Evolutionary conservation across 2,329 filamentous ascomycete species (phyloP), one percentile per base, ranked within the genome.

Genomic region (Cadophora sp.): DNA sequence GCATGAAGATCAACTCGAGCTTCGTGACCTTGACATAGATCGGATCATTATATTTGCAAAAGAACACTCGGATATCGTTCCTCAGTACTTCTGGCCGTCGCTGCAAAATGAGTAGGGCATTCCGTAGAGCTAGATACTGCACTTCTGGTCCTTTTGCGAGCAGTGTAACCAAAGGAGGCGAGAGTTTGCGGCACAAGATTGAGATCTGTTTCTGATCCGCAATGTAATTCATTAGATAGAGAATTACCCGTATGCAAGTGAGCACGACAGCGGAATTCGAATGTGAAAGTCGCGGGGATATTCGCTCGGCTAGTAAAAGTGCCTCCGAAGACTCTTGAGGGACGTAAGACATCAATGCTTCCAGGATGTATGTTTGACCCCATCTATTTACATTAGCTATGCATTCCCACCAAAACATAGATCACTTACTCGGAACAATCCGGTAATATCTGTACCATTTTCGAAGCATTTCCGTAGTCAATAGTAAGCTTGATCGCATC

Each of bases 21-120:
- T 99, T 99, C 19, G 96, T 99, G 62, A 99, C 96, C 81, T 99
- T 99, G 82, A 99, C 96, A 79, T 98, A 99, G 72, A 99, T 99
- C 0, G 96, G 96, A 77, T 99, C 96, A 79, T 99, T 99, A 82
- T 99, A 99, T 85, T 99, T 99, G 89, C 96, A 99, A 82, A 99
- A 99, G 82, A 99, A 99, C 37, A 99, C 96, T 58, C 96, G 89
- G 71, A 99, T 98, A 79, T 99, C 96, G 80, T 97, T 98, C 71
- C 94, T 89, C 64, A 99, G 81, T 9, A 99, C 95, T 76, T 98
- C 96, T 0, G 96, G 96, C 66, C 95, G 87, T 75, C 95, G 87
- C 79, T 99, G 96, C 63, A 99, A 83, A 73, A 99, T 99, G 16
- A 99, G 85, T 1, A 99, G 86, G 0, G 96, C 96, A 78, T 99